Percentiles rank a stretch among this genome's conserved stretches.
phyloP scores from a whole-genome alignment of 441 rosid species.

The Pelargonium cotyledonis region DNA sequence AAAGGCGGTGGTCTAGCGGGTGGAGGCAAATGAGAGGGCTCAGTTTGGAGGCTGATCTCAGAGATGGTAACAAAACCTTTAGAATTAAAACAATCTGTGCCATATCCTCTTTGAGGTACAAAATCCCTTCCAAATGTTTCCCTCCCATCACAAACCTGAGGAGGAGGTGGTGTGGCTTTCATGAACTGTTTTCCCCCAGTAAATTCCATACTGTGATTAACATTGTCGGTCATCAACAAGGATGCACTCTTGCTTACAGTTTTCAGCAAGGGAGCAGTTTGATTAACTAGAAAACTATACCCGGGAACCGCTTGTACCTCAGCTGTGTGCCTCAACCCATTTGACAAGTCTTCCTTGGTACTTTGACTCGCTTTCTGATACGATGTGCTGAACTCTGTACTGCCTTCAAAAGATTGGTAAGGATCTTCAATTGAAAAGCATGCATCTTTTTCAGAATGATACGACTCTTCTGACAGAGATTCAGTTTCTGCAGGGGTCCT shows the following conservation, averaged over 20 bases:
- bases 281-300: constrained; percentile 5
- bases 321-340: constrained; percentile 20
- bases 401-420: constrained; percentile 46
- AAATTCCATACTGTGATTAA: constrained; percentile 25
- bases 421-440: constrained; percentile 51
- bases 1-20: constrained; percentile 50
- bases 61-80: constrained; percentile 64
- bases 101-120: constrained; percentile 26
- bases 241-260: constrained; percentile 23
- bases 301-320: too few species aligned
- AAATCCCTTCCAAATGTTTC: constrained; percentile 27
- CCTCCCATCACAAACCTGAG: constrained; percentile 21
- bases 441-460: constrained; percentile 45
- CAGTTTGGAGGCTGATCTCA: constrained; percentile 70
- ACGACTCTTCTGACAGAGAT: constrained; percentile 52
- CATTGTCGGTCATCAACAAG: constrained; percentile 28
- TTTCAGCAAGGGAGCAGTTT: constrained; percentile 30
- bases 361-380: not conserved
- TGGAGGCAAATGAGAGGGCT: constrained; percentile 74
- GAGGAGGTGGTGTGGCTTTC: constrained; percentile 43
- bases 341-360: not conserved
- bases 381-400: constrained; percentile 58
- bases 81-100: constrained; percentile 37
- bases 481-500: constrained; percentile 77
- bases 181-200: constrained; percentile 35